Evolutionary conservation across 2,329 filamentous ascomycete species (phyloP), one percentile per base, ranked within the genome.

Genomic region (Penicillium sp.): DNA sequence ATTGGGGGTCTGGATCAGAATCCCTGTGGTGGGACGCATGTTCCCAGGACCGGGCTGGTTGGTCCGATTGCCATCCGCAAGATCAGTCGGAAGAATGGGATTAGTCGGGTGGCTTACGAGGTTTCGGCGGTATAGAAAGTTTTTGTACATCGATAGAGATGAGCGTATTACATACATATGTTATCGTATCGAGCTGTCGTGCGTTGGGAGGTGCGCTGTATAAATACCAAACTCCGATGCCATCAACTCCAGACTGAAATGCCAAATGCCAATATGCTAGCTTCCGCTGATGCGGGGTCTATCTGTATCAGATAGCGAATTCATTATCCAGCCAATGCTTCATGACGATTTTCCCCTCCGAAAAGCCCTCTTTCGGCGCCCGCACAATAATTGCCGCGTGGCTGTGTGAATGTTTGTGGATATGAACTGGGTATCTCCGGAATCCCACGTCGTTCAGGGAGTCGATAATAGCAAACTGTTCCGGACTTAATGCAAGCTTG

Each of bases 381-480:
- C 91, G 78, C 23, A 94, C 82, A 48, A 97, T 87, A 33, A 97
- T 94, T 3, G 90, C 90, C 0, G 90, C 91, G 64, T 97, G 91
- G 44, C 80, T 87, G 60, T 95, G 87, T n/a, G 75, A 70, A 39
- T 81, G 76, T 4, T 89, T 85, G 41, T 72, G 69, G 41, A 73
- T 73, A 43, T 70, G 64, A 7, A 73, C 77, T 0, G 76, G 75
- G 50, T 75, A 79, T 53, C 80, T 81, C 29, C 67, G 72, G 58
- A 79, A 77, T 3, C 78, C 77, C 0, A 82, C 68, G 4, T 70
- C 62, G 49, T 97, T 81, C 33, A 97, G 71, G 7, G 81, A 79
- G 19, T 84, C 76, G 47, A 95, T 86, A 79, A 95, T 95, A 33
- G 78, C 75, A 60, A 95, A 94, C 66, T 97, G 91, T 33, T 81